Base-by-base conservation (phyloP, 306 rosid genomes). In the Lathyrus aphaca region DNA sequence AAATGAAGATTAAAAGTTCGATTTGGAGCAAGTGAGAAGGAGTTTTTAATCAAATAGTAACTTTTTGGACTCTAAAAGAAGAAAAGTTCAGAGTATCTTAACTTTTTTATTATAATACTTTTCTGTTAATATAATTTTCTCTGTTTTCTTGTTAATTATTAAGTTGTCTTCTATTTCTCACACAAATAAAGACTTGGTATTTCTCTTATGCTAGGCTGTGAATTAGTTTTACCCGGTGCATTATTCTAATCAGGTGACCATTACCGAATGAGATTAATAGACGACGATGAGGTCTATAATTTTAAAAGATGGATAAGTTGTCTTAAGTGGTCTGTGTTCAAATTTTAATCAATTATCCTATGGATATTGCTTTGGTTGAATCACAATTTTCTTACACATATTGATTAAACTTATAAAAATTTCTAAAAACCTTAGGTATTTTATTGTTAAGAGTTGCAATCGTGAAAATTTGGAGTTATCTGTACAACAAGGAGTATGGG, bases 401-500 rank as follows among this genome's bases (percentile, higher is more conserved):
- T 69, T 53, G 50, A 44, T 64, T 58, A 40, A 29, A 63, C 81
- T 73, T 40, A 85, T 75, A 66, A 75, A 77, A 77, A 78, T 92
- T 75, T 72, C 73, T 29, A 78, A 82, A 71, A 83, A 82, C 72
- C 68, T 57, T 86, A 95, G 99, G 97, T 95, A 95, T 84, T 95
- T 95, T 81, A 95, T 95, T 86, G 99, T 95, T 84, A 95, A 95
- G 83, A 95, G 99, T 83, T 95, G 99, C 96, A 95, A 95, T 73
- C 95, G 97, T 29, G 99, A 95, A 87, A 95, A 95, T 84, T 86
- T 95, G 96, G 99, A 95, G 86, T 84, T 95, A 69, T 95, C 97
- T 71, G 99, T 95, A 44, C 99, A 91, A 86, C 99, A 95, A 95
- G 97, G 97, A 80, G 95, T 95, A 59, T 95, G 99, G 97, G 99